A percentile compares a stretch with the other conserved stretches of the same genome.
These are phyloP conservation scores for Hymenoscyphus occultus DNA, from an alignment of 2,329 filamentous ascomycete genomes.

Conservation along the genomic window DNA sequence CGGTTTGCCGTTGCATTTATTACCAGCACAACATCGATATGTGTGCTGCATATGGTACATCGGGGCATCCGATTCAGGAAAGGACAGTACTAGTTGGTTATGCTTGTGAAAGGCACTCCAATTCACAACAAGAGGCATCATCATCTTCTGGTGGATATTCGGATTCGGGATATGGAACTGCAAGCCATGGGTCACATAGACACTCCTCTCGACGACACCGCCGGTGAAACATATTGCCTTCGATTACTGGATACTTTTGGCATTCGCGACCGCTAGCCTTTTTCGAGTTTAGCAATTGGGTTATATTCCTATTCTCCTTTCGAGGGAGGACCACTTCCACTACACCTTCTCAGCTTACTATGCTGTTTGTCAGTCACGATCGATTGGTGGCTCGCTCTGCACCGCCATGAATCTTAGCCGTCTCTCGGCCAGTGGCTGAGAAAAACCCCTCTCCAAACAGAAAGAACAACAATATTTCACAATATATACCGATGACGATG, in stretches of 20 bases:
- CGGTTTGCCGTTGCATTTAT: conserved; percentile 68
- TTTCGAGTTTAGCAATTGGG: conserved; percentile 36
- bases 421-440: conserved; percentile 1
- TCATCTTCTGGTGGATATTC: conserved; percentile 31
- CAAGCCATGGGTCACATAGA: conserved; percentile 32
- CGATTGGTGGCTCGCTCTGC: conserved; percentile 29
- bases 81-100: conserved; percentile 70
- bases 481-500: conserved; percentile 22
- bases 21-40: conserved; percentile 66
- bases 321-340: conserved; percentile 31
- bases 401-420: conserved; percentile 26
- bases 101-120: conserved; percentile 52
- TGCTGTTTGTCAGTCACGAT: conserved; percentile 34
- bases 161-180: conserved; percentile 36
- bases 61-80: conserved; percentile 61
- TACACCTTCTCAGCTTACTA: conserved; percentile 35
- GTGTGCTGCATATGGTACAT: conserved; percentile 59
- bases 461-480: conserved; percentile 14
- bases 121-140: conserved; percentile 22
- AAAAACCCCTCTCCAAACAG: conserved; percentile 13
- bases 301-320: conserved; percentile 35
- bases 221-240: conserved; percentile 38
- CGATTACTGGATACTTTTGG: conserved; percentile 37
- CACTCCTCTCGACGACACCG: conserved; percentile 30
- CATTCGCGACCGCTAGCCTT: conserved; percentile 32